Conservation (phyloP, 2,329 filamentous ascomycete genomes). For the Dothistroma pini region DNA sequence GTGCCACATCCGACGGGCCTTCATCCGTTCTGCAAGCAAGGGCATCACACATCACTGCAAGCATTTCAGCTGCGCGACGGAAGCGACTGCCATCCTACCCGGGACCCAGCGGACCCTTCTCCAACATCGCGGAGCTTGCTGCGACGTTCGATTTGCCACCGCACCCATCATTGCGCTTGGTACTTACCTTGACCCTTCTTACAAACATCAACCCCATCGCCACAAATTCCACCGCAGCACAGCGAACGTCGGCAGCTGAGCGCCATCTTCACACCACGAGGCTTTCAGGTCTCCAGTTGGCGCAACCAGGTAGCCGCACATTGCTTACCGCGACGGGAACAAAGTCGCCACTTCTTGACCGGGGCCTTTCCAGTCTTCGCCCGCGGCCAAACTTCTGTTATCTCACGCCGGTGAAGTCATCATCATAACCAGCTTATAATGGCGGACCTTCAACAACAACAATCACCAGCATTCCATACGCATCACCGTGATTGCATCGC, state of each 20-base stretch:
- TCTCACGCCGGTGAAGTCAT: neutral
- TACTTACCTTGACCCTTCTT: neutral
- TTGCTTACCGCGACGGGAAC: neutral
- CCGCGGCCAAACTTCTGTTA: slow-evolving; percentile 3
- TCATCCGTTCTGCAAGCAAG: neutral
- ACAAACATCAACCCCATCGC: neutral
- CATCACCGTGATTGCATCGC: neutral
- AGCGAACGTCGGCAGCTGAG: neutral
- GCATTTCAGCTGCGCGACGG: neutral
- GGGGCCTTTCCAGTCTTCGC: neutral
- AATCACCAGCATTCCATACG: neutral
- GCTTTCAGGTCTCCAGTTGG: slow-evolving; percentile 10
- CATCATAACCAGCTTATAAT: neutral
- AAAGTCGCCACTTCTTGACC: neutral
- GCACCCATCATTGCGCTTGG: neutral
- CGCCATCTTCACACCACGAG: neutral
- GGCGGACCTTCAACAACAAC: slow-evolving; percentile 1
- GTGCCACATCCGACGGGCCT: neutral
- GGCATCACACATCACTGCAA: neutral
- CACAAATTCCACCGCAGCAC: neutral
- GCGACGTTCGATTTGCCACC: neutral
- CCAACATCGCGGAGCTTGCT: neutral
- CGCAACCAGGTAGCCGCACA: neutral
- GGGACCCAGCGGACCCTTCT: neutral
- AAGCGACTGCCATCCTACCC: neutral